Evolutionary conservation across 768 basidiomycete species (phyloP).

Genomic region (Rubroboletus pulcherrimus): DNA sequence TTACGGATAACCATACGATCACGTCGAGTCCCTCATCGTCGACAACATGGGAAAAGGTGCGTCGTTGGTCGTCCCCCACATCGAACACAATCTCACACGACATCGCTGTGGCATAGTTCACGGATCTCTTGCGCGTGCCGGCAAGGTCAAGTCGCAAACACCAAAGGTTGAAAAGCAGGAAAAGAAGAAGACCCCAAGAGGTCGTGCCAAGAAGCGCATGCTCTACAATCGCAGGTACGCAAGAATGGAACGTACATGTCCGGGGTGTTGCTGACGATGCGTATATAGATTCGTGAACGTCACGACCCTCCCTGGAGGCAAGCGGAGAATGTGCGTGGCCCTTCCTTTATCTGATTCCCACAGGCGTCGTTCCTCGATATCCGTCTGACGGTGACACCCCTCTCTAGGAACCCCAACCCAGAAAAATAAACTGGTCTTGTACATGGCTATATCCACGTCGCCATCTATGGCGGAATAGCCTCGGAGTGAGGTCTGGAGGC

Average conservation of each 20-base stretch:
- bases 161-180: constrained; percentile 98
- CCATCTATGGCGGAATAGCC: constrained; percentile 14
- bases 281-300: constrained; percentile 82
- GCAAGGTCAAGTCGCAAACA: constrained; percentile 98
- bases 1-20: constrained; percentile 27
- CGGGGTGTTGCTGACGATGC: constrained; percentile 1
- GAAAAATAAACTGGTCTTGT: constrained; percentile 20
- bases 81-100: background rate
- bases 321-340: constrained; percentile 88
- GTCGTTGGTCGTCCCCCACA: constrained; percentile 8
- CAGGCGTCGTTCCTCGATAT: constrained; percentile 75
- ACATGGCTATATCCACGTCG: constrained; percentile 8
- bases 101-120: constrained; percentile 56
- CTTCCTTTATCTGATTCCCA: constrained; percentile 42
- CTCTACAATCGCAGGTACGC: constrained; percentile 90
- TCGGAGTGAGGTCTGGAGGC: constrained; percentile 10
- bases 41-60: constrained; percentile 75
- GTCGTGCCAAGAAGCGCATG: constrained; percentile 95
- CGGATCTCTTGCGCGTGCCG: constrained; percentile 99
- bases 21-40: constrained; percentile 41
- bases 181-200: constrained; percentile 98
- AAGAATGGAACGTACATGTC: background rate
- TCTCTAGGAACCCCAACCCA: constrained; percentile 29
- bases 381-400: constrained; percentile 2
- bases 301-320: constrained; percentile 84